A percentile compares a stretch with the other conserved stretches of the same genome.
phyloP scores from a whole-genome alignment of 2,329 filamentous ascomycete species.

The Ascomycota sp. region DNA sequence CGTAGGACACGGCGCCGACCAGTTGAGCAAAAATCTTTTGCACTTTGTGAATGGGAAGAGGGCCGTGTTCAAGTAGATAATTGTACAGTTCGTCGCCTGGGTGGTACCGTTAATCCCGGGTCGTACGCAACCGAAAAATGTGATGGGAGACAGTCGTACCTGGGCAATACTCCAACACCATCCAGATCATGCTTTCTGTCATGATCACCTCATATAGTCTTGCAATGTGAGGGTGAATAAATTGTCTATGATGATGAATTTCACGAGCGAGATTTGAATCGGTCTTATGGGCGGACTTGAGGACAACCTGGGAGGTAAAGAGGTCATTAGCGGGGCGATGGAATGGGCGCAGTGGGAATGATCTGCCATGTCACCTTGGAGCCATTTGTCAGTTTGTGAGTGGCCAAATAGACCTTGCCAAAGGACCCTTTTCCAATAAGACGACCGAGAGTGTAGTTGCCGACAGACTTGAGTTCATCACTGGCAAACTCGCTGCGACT shows the following conservation, averaged over 20 bases:
- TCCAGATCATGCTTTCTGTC: slow-evolving; percentile 84
- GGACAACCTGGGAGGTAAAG: slow-evolving; percentile 49
- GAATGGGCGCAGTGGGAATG: not conserved
- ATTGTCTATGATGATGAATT: slow-evolving; percentile 96
- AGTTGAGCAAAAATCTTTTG: slow-evolving; percentile 93
- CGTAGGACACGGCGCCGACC: slow-evolving; percentile 84
- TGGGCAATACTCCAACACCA: slow-evolving; percentile 89
- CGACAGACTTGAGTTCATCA: slow-evolving; percentile 75
- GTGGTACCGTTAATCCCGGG: slow-evolving; percentile 7
- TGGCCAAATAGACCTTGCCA: slow-evolving; percentile 90
- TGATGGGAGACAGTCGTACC: slow-evolving; percentile 28
- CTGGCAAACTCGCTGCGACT: slow-evolving; percentile 68
- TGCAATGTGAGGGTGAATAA: slow-evolving; percentile 92
- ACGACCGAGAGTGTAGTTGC: slow-evolving; percentile 80
- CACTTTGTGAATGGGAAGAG: slow-evolving; percentile 65
- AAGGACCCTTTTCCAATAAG: slow-evolving; percentile 96
- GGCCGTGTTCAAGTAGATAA: slow-evolving; percentile 73
- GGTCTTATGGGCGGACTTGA: slow-evolving; percentile 93
- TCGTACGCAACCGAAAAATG: too few relatives aligned
- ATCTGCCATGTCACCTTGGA: slow-evolving; percentile 47
- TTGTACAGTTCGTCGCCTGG: slow-evolving; percentile 92
- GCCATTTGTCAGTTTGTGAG: slow-evolving; percentile 94
- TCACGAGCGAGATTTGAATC: slow-evolving; percentile 91
- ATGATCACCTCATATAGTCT: slow-evolving; percentile 95
- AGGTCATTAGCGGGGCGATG: slow-evolving; percentile 7